Evolutionary conservation across 1,284 basidiomycete species (phyloP).

Genomic region (Cystobasidiaceae sp.): DNA sequence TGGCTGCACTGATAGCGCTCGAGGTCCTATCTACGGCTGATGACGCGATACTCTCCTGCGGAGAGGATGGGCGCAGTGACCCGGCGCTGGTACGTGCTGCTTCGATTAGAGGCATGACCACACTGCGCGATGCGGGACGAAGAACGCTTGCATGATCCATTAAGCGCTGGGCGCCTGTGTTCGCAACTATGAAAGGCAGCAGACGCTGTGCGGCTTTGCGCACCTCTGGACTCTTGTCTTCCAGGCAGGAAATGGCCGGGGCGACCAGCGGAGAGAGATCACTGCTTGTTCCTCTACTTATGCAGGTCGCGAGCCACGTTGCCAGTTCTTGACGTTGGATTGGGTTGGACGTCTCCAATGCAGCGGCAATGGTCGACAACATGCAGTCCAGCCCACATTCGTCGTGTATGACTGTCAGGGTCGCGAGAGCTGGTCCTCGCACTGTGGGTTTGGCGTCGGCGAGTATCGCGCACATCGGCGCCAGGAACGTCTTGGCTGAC

Average conservation of each 20-base stretch:
- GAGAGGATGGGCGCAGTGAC: too few relatives aligned
- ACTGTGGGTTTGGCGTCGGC: constrained; percentile 90
- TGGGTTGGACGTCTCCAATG: constrained; percentile 82
- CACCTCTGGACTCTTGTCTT: constrained; percentile 87
- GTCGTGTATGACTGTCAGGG: constrained; percentile 75
- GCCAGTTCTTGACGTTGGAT: constrained; percentile 77
- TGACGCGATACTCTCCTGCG: too few relatives aligned
- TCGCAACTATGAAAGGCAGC: constrained; percentile 70
- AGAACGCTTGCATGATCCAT: constrained; percentile 77
- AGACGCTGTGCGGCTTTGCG: constrained; percentile 82
- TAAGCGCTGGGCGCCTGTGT: constrained; percentile 76
- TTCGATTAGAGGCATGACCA: constrained; percentile 82
- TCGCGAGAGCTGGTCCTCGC: constrained; percentile 68
- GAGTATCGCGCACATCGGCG: constrained; percentile 75
- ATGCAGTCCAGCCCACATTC: constrained; percentile 79
- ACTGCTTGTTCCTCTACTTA: constrained; percentile 57
- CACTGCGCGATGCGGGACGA: constrained; percentile 84
- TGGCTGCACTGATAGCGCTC: too few relatives aligned
- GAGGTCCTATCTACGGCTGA: too few relatives aligned
- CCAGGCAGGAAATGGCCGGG: constrained; percentile 72
- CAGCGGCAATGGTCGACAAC: constrained; percentile 68
- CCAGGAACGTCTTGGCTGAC: constrained; percentile 67
- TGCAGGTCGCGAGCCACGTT: constrained; percentile 76
- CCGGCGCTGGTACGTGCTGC: too few relatives aligned
- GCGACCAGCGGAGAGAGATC: constrained; percentile 70